phyloP scores from a whole-genome alignment of 352 stramenopile species.

The Achlya hypogyna region DNA sequence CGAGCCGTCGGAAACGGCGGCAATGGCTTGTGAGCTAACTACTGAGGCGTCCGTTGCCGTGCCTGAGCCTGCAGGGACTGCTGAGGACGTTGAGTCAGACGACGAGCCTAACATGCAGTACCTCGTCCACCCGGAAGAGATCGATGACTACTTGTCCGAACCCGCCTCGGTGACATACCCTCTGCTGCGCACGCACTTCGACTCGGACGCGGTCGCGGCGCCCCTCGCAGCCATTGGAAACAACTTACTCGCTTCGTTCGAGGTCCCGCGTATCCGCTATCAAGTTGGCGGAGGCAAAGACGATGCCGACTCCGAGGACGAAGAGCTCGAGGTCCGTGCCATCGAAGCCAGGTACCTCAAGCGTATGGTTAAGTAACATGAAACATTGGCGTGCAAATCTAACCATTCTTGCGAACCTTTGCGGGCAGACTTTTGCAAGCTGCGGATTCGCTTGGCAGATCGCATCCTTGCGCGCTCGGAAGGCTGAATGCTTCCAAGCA shows the following conservation, averaged over 20 bases:
- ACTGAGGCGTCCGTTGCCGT: no score
- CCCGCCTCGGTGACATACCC: neutral
- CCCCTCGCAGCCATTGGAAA: neutral
- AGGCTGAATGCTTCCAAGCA: no score
- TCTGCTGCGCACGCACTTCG: neutral
- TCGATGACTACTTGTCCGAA: slow-evolving; percentile 1
- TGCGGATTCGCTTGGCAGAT: no score
- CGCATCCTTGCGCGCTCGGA: no score
- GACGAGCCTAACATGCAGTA: neutral
- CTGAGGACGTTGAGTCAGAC: neutral
- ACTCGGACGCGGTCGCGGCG: neutral
- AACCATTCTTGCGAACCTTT: no score
- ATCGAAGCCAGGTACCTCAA: slow-evolving; percentile 9
- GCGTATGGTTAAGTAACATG: slow-evolving; percentile 1
- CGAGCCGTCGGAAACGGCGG: no score
- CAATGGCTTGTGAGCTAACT: no score
- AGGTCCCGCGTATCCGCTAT: neutral
- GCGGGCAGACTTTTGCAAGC: no score
- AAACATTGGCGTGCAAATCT: no score
- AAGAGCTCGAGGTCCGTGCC: neutral
- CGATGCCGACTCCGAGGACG: neutral
- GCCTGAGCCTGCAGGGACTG: neutral
- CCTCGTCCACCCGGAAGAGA: neutral
- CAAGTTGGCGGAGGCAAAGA: no score
- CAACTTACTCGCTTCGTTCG: no score